These are phyloP conservation scores for Exophiala viscosa DNA, from an alignment of 2,329 filamentous ascomycete genomes.

Conservation along the genomic window DNA sequence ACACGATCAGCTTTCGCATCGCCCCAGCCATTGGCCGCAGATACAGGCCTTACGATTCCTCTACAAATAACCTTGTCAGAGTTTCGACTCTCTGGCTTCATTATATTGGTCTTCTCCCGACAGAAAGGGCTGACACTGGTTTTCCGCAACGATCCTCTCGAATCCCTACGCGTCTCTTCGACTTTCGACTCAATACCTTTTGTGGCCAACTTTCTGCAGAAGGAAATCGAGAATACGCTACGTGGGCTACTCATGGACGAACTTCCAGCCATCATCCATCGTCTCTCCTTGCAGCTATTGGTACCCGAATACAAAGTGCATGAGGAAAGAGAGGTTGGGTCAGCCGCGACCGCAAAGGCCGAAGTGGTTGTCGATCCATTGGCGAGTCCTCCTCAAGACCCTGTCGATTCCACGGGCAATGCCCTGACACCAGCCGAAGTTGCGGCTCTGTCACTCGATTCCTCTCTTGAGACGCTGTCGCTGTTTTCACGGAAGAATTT, in stretches of 20 bases:
- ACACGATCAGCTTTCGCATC: slow-evolving; percentile 91
- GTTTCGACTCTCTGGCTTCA: slow-evolving; percentile 92
- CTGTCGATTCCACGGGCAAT: slow-evolving; percentile 76
- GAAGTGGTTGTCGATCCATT: slow-evolving; percentile 73
- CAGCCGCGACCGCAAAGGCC: slow-evolving; percentile 51
- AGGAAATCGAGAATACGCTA: slow-evolving; percentile 90
- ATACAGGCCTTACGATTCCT: slow-evolving; percentile 89
- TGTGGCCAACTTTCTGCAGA: slow-evolving; percentile 92
- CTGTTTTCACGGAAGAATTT: slow-evolving; percentile 96
- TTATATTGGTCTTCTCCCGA: slow-evolving; percentile 95
- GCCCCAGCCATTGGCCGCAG: slow-evolving; percentile 82
- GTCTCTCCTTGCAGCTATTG: slow-evolving; percentile 82
- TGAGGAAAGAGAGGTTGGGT: slow-evolving; percentile 55
- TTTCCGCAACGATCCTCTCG: slow-evolving; percentile 95
- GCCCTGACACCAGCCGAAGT: slow-evolving; percentile 71
- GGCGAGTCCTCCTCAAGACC: slow-evolving; percentile 73
- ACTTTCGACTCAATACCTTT: slow-evolving; percentile 99
- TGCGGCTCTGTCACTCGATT: slow-evolving; percentile 73
- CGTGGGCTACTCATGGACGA: slow-evolving; percentile 97
- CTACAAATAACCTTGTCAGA: slow-evolving; percentile 94
- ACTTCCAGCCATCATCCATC: slow-evolving; percentile 90
- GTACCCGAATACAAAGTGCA: slow-evolving; percentile 77
- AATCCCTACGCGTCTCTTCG: slow-evolving; percentile 96
- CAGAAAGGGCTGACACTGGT: slow-evolving; percentile 96
- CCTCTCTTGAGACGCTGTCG: slow-evolving; percentile 75